Evolutionary conservation across 192 early-diverging fungal genomes (phyloP).

Genomic region (Coemansia sp.): DNA sequence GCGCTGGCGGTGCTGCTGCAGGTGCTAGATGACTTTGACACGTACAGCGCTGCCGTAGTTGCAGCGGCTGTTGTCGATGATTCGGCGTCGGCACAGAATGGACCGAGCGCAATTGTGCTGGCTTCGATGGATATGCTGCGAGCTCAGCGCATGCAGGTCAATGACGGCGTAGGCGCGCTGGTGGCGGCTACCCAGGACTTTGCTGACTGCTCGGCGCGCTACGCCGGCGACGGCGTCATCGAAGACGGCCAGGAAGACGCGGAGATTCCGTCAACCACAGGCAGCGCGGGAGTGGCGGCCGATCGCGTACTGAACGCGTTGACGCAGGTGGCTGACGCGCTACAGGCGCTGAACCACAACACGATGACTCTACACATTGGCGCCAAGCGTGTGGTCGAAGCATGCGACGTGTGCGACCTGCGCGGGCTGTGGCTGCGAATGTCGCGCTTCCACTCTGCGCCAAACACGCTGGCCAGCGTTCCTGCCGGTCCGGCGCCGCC

Average conservation of each 20-base stretch:
- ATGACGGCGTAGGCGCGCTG: constrained; percentile 43
- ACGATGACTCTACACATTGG: constrained; percentile 51
- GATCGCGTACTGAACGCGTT: constrained; percentile 30
- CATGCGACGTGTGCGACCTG: constrained; percentile 53
- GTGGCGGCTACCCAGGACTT: constrained; percentile 52
- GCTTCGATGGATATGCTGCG: constrained; percentile 34
- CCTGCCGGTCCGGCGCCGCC: constrained; percentile 30
- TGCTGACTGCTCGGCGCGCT: constrained; percentile 33
- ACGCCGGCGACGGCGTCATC: background rate
- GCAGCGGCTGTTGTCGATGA: constrained; percentile 30
- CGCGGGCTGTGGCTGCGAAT: constrained; percentile 54
- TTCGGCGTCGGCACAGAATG: constrained; percentile 25
- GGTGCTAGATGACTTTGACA: constrained; percentile 52
- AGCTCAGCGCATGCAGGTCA: constrained; percentile 31
- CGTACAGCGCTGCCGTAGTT: constrained; percentile 38
- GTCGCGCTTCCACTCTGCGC: constrained; percentile 31
- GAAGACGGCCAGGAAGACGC: constrained; percentile 22
- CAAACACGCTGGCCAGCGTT: constrained; percentile 40
- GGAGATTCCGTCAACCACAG: constrained; percentile 23
- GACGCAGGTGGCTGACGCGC: constrained; percentile 24
- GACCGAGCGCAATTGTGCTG: constrained; percentile 27
- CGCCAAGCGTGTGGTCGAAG: constrained; percentile 54
- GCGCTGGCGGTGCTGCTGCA: constrained; percentile 51
- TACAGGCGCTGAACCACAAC: constrained; percentile 52
- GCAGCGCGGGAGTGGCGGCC: background rate